A percentile compares a stretch with the other conserved stretches of the same genome.
Conservation (phyloP, 805 yeast species). For the Saccharomyces eubayanus region DNA sequence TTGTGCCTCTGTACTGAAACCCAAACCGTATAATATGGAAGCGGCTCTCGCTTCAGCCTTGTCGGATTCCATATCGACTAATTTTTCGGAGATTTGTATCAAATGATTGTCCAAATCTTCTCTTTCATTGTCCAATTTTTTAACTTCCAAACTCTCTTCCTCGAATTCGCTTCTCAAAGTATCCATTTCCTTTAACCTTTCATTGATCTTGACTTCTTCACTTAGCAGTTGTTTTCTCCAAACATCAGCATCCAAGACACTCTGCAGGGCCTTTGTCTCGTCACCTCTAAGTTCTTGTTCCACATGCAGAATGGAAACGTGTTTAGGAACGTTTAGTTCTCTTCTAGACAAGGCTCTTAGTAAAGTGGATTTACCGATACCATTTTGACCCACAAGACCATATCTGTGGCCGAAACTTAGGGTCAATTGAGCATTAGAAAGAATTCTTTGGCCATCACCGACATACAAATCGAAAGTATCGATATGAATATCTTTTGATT, state of each 20-base stretch:
- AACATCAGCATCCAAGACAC: constrained; percentile 98
- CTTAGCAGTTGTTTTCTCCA: constrained; percentile 86
- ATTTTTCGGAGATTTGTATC: constrained; percentile 70
- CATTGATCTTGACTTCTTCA: constrained; percentile 69
- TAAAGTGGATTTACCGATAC: constrained; percentile 97
- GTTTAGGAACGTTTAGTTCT: constrained; percentile 89
- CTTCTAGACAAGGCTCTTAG: constrained; percentile 86
- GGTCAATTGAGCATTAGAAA: constrained; percentile 79
- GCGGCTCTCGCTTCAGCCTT: constrained; percentile 98
- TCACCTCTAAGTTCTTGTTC: constrained; percentile 97
- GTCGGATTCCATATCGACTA: constrained; percentile 90
- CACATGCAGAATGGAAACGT: constrained; percentile 90
- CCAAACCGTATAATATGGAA: constrained; percentile 82
- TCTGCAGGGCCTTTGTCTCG: constrained; percentile 81
- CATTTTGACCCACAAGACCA: constrained; percentile 97
- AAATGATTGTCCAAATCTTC: constrained; percentile 75
- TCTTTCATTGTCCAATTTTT: constrained; percentile 80
- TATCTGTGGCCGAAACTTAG: constrained; percentile 89
- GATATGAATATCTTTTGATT: constrained; percentile 90
- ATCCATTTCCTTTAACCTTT: constrained; percentile 70
- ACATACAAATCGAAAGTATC: constrained; percentile 91
- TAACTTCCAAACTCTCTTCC: constrained; percentile 63
- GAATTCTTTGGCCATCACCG: constrained; percentile 89
- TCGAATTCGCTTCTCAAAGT: constrained; percentile 61
- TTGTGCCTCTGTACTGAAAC: constrained; percentile 86